These are phyloP conservation scores for button mushroom (Agaricus bisporus) DNA, from an alignment of 768 basidiomycete species.

Conservation along the genomic window DNA sequence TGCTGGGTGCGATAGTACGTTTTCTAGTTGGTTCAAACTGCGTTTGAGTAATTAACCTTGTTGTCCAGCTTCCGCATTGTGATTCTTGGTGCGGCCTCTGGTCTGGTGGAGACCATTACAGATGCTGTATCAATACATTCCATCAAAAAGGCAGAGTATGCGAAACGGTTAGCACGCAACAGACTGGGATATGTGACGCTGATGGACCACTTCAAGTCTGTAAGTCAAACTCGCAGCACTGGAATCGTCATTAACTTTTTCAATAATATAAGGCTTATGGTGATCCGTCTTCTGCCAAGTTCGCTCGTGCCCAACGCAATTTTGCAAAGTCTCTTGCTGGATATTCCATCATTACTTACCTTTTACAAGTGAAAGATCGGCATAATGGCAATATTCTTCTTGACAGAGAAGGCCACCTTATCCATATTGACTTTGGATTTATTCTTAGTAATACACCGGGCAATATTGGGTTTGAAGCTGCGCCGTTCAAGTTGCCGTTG, in stretches of 20 bases:
- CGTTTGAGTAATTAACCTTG: background rate
- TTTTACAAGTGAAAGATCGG: conserved; percentile 96
- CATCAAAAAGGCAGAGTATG: conserved; percentile 98
- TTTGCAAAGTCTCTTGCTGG: conserved; percentile 93
- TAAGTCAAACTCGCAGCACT: conserved; percentile 28
- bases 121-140: conserved; percentile 98
- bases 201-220: conserved; percentile 86
- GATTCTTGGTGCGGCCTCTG: conserved; percentile 90
- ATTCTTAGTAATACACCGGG: conserved; percentile 96
- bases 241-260: background rate
- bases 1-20: conserved; percentile 93
- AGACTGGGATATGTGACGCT: conserved; percentile 83
- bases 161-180: conserved; percentile 75
- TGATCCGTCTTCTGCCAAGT: conserved; percentile 80
- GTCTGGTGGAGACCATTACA: conserved; percentile 95
- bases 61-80: conserved; percentile 82
- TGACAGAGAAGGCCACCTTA: conserved; percentile 90
- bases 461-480: conserved; percentile 98
- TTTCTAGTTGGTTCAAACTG: background rate
- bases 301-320: conserved; percentile 84
- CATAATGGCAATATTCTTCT: conserved; percentile 98
- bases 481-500: conserved; percentile 92
- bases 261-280: conserved; percentile 68
- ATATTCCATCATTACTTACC: conserved; percentile 93
- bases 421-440: conserved; percentile 99